Evolutionary conservation across 495 filamentous ascomycete species (phyloP), one percentile per base, ranked within the genome.

Genomic region (Hypoxylon lenormandii): DNA sequence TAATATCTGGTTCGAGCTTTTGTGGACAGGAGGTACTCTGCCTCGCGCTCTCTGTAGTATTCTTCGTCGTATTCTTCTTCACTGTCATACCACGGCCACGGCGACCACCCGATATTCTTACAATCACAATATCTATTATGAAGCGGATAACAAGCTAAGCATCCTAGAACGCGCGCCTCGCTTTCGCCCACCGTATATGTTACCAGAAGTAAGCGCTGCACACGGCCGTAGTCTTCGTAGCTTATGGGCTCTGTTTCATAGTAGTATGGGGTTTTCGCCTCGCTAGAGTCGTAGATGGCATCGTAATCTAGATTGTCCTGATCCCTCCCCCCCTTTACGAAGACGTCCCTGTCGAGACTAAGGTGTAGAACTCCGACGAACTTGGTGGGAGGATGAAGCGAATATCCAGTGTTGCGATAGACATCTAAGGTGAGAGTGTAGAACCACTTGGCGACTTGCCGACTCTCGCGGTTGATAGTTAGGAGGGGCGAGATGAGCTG

Each of bases 391-490:
- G 30, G 23, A 1, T 40, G 13, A 15, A 13, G 7, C 26, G 49
- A 51, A 19, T 18, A 16, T 3, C 0, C n/a, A 28, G 5, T 51
- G 19, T 19, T 8, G 50, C 51, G 42, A 48, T 52, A 10, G 23
- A 65, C 42, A 7, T 43, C 53, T 10, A 65, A 3, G 12, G 18
- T 45, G 11, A 60, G 12, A 16, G 33, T 66, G 40, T 60, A 66
- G 33, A 66, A 60, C 0, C 47, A 38, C 30, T 69, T 64, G 5
- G 59, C 65, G 48, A 13, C 4, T 36, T n/a, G 18, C 7, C 65
- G 65, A 23, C 65, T 57, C 43, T 69, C 65, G 1, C 26, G 21
- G 16, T 50, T 69, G 46, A 53, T 38, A 3, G 38, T 3, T 5
- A 69, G 40, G 2, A 63, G 28, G 10, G 58, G 59, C 0, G 52